Evolutionary conservation across 2,329 filamentous ascomycete genomes (phyloP).

Genomic region (Sphaerulina vaccinii): DNA sequence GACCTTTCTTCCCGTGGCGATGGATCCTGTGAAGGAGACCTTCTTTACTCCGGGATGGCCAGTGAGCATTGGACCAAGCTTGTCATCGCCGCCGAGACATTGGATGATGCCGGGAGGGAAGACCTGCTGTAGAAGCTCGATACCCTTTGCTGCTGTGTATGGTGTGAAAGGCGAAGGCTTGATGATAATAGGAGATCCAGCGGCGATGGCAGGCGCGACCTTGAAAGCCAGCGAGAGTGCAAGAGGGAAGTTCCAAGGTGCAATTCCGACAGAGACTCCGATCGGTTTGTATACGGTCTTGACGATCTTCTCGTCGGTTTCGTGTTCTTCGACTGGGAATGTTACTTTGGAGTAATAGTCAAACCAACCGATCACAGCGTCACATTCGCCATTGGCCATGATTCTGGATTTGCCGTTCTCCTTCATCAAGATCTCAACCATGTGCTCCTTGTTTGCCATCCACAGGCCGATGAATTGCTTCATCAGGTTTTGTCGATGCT

Average conservation of each 20-base stretch:
- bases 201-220: conserved; percentile 80
- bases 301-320: conserved; percentile 13
- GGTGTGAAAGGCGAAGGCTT: conserved; percentile 94
- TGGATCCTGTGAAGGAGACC: conserved; percentile 88
- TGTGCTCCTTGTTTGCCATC: conserved; percentile 8
- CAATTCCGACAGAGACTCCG: conserved; percentile 19
- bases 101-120: conserved; percentile 78
- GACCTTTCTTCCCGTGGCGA: conserved; percentile 78
- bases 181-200: conserved; percentile 84
- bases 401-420: conserved; percentile 21
- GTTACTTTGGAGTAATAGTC: conserved; percentile 17
- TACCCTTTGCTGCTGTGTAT: conserved; percentile 58
- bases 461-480: conserved; percentile 16
- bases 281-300: conserved; percentile 19
- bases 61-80: conserved; percentile 40
- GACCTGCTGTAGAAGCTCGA: conserved; percentile 72
- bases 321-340: conserved; percentile 14
- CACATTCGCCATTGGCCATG: conserved; percentile 19
- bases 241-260: conserved; percentile 53
- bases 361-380: conserved; percentile 18
- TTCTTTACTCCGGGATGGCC: conserved; percentile 72
- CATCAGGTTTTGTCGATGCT: conserved; percentile 31
- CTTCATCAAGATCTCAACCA: conserved; percentile 18
- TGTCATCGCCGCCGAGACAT: conserved; percentile 82
- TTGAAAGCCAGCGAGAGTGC: conserved; percentile 51